Conservation (phyloP, 2,329 filamentous ascomycete species). For the Decorospora gaudefroyi region DNA sequence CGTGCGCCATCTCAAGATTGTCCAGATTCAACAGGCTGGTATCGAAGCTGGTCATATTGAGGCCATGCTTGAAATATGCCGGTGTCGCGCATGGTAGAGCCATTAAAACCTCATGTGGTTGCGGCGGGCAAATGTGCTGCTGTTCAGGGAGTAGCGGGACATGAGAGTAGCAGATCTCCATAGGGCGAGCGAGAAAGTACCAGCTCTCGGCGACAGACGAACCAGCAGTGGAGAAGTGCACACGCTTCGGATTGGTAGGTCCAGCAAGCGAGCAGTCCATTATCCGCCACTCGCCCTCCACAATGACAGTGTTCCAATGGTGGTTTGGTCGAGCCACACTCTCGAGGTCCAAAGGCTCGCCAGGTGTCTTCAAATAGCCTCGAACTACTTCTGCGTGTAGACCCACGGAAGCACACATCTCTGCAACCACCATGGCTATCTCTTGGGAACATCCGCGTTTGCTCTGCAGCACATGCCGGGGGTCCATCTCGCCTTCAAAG, state of each 20-base stretch:
- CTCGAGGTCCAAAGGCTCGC: constrained; percentile 73
- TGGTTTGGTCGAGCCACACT: constrained; percentile 88
- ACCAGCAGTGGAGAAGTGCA: constrained; percentile 73
- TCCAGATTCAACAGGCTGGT: constrained; percentile 85
- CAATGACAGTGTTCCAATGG: constrained; percentile 94
- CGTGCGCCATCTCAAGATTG: constrained; percentile 88
- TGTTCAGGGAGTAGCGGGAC: constrained; percentile 84
- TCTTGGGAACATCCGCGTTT: constrained; percentile 87
- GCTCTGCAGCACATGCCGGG: constrained; percentile 78
- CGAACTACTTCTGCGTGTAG: constrained; percentile 84
- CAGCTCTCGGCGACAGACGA: constrained; percentile 76
- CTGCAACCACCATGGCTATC: constrained; percentile 82
- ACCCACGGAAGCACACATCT: constrained; percentile 92
- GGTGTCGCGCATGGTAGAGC: constrained; percentile 85
- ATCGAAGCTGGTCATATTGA: constrained; percentile 87
- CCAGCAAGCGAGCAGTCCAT: constrained; percentile 93
- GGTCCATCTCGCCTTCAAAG: constrained; percentile 82
- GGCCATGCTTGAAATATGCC: constrained; percentile 78
- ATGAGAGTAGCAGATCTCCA: constrained; percentile 94
- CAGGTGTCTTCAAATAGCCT: constrained; percentile 88
- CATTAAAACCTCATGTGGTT: constrained; percentile 82
- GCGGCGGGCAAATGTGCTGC: constrained; percentile 88
- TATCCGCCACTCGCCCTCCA: constrained; percentile 94
- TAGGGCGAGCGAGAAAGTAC: constrained; percentile 91
- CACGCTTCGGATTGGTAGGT: constrained; percentile 82